Evolutionary conservation across 345 rosid genomes (phyloP).

Genomic region (Melaleuca quinquenervia): DNA sequence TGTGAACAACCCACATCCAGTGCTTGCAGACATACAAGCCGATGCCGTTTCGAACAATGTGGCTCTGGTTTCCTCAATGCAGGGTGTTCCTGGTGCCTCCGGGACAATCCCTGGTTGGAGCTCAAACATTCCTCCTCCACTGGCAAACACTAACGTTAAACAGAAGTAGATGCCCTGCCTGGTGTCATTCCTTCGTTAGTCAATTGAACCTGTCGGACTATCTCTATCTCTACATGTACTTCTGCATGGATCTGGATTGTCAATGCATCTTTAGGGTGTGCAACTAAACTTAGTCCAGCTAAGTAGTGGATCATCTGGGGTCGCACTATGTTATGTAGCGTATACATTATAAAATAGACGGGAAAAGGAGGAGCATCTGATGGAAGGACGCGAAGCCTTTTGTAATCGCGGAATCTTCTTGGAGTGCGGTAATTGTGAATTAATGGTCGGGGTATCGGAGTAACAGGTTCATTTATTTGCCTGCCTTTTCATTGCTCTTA

Average conservation of each 20-base stretch:
- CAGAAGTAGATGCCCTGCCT: neutral
- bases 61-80: conserved; percentile 6
- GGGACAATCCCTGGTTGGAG: conserved; percentile 13
- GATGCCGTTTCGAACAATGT: conserved; percentile 4
- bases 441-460: neutral
- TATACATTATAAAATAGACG: neutral
- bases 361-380: neutral
- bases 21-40: conserved; percentile 1
- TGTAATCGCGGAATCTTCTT: neutral
- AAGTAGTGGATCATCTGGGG: neutral
- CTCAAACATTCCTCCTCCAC: conserved; percentile 2
- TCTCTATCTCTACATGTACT: neutral
- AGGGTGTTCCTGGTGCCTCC: neutral
- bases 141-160: neutral
- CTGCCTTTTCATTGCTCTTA: neutral
- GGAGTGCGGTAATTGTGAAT: neutral
- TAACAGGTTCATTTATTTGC: neutral
- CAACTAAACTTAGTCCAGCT: neutral
- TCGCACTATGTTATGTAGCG: neutral
- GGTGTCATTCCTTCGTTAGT: neutral
- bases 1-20: conserved; percentile 7
- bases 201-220: neutral
- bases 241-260: neutral
- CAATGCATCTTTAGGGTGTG: neutral
- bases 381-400: neutral